A percentile compares a stretch with the other conserved stretches of the same genome.
Conservation (phyloP, 108 stramenopile species). For the Cyclotella baltica region DNA sequence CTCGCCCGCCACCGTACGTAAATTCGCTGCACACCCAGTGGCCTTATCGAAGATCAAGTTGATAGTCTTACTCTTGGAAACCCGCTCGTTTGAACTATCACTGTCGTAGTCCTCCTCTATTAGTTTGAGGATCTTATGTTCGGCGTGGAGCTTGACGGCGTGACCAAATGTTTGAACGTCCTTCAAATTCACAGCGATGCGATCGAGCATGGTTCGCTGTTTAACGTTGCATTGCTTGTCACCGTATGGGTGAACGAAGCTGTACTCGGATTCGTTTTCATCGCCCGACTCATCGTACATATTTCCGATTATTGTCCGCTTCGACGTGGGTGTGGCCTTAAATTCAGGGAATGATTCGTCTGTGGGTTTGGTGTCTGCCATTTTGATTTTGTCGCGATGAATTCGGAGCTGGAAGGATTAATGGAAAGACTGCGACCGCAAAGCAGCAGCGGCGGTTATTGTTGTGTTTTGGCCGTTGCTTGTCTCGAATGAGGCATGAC, state of each 20-base stretch:
- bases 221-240: conserved; percentile 8
- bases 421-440: too few relatives aligned
- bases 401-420: too few relatives aligned
- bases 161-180: background rate
- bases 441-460: too few relatives aligned
- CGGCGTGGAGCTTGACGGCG: background rate
- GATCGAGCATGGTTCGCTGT: conserved; percentile 10
- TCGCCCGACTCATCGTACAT: background rate
- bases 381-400: too few relatives aligned
- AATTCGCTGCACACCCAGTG: conserved; percentile 9
- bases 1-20: background rate
- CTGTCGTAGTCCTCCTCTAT: conserved; percentile 19
- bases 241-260: conserved; percentile 24
- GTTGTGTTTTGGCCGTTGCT: too few relatives aligned
- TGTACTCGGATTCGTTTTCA: background rate
- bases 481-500: too few relatives aligned
- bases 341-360: background rate
- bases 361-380: too few relatives aligned
- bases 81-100: background rate
- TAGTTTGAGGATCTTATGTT: background rate
- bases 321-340: background rate
- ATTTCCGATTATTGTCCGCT: background rate
- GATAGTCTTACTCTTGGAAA: background rate
- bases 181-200: background rate
- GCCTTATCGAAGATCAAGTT: conserved; percentile 5